A percentile compares a stretch with the other conserved stretches of the same genome.
phyloP scores from a whole-genome alignment of 176 grass and related monocot species.

The Rhynchospora tenuis region DNA sequence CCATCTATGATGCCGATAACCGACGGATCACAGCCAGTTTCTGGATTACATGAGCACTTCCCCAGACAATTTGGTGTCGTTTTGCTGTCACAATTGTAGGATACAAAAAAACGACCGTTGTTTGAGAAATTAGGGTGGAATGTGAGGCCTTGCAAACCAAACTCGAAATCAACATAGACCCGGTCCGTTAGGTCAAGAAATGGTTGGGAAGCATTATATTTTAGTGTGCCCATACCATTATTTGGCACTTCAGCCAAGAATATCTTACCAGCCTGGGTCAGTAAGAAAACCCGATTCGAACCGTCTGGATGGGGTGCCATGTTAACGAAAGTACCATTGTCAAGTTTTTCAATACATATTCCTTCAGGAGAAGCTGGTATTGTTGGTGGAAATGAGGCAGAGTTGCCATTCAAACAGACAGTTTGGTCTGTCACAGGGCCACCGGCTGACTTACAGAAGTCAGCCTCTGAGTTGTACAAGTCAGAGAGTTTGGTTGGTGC shows the following conservation, averaged over 20 bases:
- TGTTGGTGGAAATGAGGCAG: constrained; percentile 43
- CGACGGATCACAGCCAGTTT: constrained; percentile 67
- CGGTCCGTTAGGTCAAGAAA: constrained; percentile 86
- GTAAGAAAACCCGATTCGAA: constrained; percentile 54
- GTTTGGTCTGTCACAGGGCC: constrained; percentile 8
- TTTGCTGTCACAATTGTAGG: constrained; percentile 84
- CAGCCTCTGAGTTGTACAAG: constrained; percentile 42
- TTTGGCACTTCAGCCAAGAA: constrained; percentile 64
- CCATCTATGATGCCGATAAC: constrained; percentile 48
- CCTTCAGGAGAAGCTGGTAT: constrained; percentile 33
- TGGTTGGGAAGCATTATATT: constrained; percentile 32
- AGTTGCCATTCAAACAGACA: constrained; percentile 50
- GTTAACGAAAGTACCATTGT: constrained; percentile 64
- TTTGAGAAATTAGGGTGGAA: constrained; percentile 70
- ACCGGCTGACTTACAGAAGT: constrained; percentile 56
- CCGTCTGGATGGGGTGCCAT: constrained; percentile 87
- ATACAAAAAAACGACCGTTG: constrained; percentile 88
- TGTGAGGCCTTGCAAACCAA: constrained; percentile 57
- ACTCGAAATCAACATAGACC: constrained; percentile 49
- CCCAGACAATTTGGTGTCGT: constrained; percentile 55
- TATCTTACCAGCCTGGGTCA: constrained; percentile 56
- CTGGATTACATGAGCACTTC: constrained; percentile 86
- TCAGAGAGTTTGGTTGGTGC: constrained; percentile 48
- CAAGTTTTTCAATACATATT: constrained; percentile 76
- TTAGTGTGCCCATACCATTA: constrained; percentile 28